These are phyloP conservation scores for Phytophthora meadii DNA, from an alignment of 352 stramenopile genomes.

Conservation along the genomic window DNA sequence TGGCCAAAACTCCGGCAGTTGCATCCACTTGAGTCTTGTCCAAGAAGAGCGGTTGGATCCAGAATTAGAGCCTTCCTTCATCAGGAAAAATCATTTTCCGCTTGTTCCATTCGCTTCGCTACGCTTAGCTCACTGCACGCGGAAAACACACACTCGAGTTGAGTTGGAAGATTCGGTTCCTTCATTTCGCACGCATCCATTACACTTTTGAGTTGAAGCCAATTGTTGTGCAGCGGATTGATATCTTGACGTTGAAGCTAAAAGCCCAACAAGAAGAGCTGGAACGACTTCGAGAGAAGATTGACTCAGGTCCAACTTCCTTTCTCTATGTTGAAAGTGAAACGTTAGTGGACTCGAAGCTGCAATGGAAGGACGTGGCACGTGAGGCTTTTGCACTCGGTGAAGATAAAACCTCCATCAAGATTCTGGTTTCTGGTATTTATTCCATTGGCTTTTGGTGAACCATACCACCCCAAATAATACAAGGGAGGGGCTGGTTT, in stretches of 20 bases:
- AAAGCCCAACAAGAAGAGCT: slow-evolving; percentile 24
- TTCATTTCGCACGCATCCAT: slow-evolving; percentile 1
- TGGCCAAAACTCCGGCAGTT: too few species aligned
- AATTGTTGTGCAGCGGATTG: slow-evolving; percentile 10
- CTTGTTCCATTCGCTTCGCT: too few species aligned
- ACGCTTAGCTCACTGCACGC: too few species aligned
- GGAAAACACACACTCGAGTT: too few species aligned
- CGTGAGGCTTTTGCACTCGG: not conserved
- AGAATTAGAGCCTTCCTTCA: too few species aligned
- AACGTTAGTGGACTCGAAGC: not conserved
- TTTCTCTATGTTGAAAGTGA: not conserved
- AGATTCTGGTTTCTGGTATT: not conserved
- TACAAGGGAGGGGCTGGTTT: not conserved
- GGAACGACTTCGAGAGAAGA: not conserved
- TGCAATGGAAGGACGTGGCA: not conserved
- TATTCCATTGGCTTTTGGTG: not conserved
- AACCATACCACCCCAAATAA: not conserved
- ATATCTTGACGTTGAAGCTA: slow-evolving; percentile 24
- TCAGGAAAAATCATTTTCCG: too few species aligned
- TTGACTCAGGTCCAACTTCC: not conserved
- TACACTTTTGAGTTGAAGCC: slow-evolving; percentile 20
- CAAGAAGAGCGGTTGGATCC: too few species aligned
- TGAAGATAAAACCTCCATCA: not conserved
- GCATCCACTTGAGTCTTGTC: too few species aligned
- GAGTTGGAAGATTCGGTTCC: slow-evolving; percentile 15